Base-by-base conservation (phyloP, 345 rosid genomes). In the Brassica juncea region DNA sequence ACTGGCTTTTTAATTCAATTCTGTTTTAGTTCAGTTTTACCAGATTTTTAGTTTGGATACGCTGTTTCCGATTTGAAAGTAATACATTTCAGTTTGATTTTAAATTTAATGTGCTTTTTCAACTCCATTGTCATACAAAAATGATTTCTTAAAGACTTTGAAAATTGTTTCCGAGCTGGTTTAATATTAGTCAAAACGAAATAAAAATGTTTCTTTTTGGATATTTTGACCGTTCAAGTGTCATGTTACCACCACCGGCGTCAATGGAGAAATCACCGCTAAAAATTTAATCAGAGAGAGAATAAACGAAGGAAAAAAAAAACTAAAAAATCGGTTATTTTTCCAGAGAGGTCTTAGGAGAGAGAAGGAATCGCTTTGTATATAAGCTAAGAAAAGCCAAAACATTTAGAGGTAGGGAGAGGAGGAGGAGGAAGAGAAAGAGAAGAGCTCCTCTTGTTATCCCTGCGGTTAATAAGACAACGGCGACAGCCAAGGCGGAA, bases 191-290 rank as follows among this genome's bases (percentile, higher is more conserved):
- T 68, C 59, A 28, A 55, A 60, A 27, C 8, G 5, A 2, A 11
- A 12, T 12, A 60, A 59, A 52, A 25, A 8, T 23, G 6, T 25
- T 59, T 25, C 0, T 59, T 59, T 30, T 12, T 30, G 10, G 23
- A 9, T 65, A 58, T 72, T 42, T 79, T 72, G 63, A 72, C 75
- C 47, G 75, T 80, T 73, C 12, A 37, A 5, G 75, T 73, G 82
- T 49, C 79, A 80, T 63, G 83, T 70, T 80, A 75, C 47, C 76
- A 70, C 68, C 59, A 70, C 77, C 80, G 63, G 32, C 69, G 69
- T 71, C 77, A 57, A 71, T 70, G 80, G 80, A 81, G 83, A 81
- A 75, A 75, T 75, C 77, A 80, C 80, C 77, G 80, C 73, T 55
- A 62, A 73, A 28, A 1, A 37, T 55, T 25, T 2, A 66, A 66